Conservation (phyloP, 306 rosid species). For the Corylus heterophylla region DNA sequence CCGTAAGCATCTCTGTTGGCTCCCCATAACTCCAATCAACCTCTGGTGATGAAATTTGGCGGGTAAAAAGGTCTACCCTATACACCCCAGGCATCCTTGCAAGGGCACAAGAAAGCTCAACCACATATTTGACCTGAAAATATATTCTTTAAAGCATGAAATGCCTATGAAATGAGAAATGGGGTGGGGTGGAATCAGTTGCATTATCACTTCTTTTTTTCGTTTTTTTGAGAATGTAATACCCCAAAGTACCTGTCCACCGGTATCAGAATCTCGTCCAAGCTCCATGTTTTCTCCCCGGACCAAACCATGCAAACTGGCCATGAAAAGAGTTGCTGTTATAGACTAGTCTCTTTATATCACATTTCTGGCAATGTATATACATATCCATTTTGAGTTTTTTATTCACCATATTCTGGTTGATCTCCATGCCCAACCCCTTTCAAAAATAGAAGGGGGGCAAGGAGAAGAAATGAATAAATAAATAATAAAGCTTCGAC, state of each 20-base stretch:
- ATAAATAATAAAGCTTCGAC: neutral
- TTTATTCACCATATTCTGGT: neutral
- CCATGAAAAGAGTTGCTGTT: conserved; percentile 17
- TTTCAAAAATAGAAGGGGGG: neutral
- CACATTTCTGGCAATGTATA: neutral
- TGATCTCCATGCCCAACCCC: conserved; percentile 10
- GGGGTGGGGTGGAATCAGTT: neutral
- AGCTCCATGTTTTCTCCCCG: conserved; percentile 97
- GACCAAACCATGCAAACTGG: conserved; percentile 78
- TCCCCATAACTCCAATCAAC: conserved; percentile 95
- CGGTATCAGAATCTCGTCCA: conserved; percentile 95
- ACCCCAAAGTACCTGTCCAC: conserved; percentile 70
- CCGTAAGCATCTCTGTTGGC: conserved; percentile 82
- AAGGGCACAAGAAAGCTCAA: conserved; percentile 87
- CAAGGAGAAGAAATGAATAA: neutral
- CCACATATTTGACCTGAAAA: conserved; percentile 80
- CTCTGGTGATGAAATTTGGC: conserved; percentile 80
- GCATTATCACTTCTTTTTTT: neutral
- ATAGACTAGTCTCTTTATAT: conserved; percentile 12
- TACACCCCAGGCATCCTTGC: conserved; percentile 91
- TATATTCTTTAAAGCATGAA: conserved; percentile 22
- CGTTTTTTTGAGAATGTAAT: neutral
- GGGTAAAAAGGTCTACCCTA: conserved; percentile 82
- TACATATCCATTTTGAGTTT: conserved; percentile 8
- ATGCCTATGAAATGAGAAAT: neutral